Evolutionary conservation across 768 basidiomycete genomes (phyloP).

Genomic region (Trametes gibbosa): DNA sequence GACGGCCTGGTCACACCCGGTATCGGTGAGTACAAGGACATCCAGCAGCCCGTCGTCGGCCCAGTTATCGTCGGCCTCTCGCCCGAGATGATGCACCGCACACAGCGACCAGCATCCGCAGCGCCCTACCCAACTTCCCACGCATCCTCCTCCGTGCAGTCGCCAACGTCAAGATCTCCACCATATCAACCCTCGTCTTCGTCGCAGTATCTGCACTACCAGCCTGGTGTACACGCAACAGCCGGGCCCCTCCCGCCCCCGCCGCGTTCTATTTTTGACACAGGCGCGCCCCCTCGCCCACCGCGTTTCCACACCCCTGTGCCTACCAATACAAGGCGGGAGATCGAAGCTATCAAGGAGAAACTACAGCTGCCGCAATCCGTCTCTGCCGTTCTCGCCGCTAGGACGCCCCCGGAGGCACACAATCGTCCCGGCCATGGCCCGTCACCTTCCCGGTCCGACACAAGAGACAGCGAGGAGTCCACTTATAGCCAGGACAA

Average conservation of each 20-base stretch:
- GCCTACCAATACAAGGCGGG: slow-evolving; percentile 30
- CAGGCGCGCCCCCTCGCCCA: slow-evolving; percentile 57
- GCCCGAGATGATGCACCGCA: slow-evolving; percentile 11
- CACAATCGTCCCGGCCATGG: slow-evolving; percentile 6
- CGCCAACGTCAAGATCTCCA: slow-evolving; percentile 3
- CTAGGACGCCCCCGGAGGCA: slow-evolving; percentile 22
- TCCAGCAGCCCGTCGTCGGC: slow-evolving; percentile 57
- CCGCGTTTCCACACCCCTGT: slow-evolving; percentile 39
- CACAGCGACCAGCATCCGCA: slow-evolving; percentile 2
- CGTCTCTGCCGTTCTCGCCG: slow-evolving; percentile 37
- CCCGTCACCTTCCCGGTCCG: background rate
- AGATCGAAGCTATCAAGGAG: slow-evolving; percentile 58
- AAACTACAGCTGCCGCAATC: slow-evolving; percentile 57
- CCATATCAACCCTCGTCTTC: slow-evolving; percentile 7
- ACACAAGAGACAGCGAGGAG: slow-evolving; percentile 7
- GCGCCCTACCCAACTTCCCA: background rate
- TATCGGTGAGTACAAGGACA: slow-evolving; percentile 61
- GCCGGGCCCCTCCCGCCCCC: slow-evolving; percentile 75
- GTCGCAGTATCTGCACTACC: slow-evolving; percentile 54
- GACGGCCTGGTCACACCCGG: slow-evolving; percentile 49
- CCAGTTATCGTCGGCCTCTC: slow-evolving; percentile 51
- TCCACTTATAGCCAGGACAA: slow-evolving; percentile 20
- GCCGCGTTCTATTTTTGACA: slow-evolving; percentile 52
- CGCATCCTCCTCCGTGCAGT: background rate
- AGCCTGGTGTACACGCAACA: slow-evolving; percentile 66